These are phyloP conservation scores for Candida koratica DNA, from an alignment of 805 yeast species.

Conservation along the genomic window DNA sequence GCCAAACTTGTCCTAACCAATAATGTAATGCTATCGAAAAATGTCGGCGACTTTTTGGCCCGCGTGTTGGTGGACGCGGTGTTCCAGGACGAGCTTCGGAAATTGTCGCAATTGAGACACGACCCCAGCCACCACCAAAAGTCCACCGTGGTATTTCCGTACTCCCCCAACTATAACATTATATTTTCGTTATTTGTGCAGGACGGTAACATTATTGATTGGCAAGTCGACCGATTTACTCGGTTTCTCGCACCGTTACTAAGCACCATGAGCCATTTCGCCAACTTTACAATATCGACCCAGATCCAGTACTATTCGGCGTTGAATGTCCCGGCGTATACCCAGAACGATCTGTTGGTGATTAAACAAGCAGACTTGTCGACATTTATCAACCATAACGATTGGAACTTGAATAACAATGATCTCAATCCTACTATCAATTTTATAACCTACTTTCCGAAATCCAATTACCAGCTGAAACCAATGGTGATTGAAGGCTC, in stretches of 20 bases:
- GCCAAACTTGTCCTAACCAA: slow-evolving; percentile 29
- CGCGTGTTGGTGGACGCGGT: slow-evolving; percentile 35
- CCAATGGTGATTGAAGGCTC: slow-evolving; percentile 50
- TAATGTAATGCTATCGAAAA: slow-evolving; percentile 19
- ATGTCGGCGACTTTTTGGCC: slow-evolving; percentile 35
- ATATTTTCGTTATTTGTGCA: slow-evolving; percentile 73
- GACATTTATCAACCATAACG: slow-evolving; percentile 78
- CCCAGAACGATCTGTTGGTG: slow-evolving; percentile 22
- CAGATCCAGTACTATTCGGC: slow-evolving; percentile 70
- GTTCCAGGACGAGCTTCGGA: slow-evolving; percentile 36
- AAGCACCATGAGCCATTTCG: slow-evolving; percentile 46
- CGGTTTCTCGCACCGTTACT: slow-evolving; percentile 55
- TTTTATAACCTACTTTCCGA: slow-evolving; percentile 66
- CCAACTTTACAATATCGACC: slow-evolving; percentile 73
- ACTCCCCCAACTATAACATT: slow-evolving; percentile 67
- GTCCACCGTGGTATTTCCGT: slow-evolving; percentile 44
- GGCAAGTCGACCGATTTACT: slow-evolving; percentile 66
- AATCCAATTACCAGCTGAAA: slow-evolving; percentile 33
- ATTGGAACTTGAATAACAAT: slow-evolving; percentile 65
- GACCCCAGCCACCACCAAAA: slow-evolving; percentile 10
- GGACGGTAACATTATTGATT: slow-evolving; percentile 57
- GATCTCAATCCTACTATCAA: slow-evolving; percentile 65
- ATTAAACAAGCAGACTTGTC: slow-evolving; percentile 56
- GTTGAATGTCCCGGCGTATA: slow-evolving; percentile 23
- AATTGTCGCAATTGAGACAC: slow-evolving; percentile 16